Base-by-base conservation (phyloP, 768 basidiomycete genomes). In the Tephrocybe sp. region DNA sequence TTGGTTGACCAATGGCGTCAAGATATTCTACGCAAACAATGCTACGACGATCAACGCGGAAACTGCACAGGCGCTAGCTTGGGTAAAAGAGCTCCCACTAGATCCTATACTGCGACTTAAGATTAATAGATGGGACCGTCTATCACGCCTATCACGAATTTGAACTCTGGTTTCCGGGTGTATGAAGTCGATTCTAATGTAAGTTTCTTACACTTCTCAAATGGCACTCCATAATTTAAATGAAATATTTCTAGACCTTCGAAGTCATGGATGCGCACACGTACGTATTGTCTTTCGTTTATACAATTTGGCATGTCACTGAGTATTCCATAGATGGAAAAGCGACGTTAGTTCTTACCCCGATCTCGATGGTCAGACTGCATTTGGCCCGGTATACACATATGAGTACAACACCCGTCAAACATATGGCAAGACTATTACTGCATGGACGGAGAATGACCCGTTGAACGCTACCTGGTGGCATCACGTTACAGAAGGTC, bases 391-490 rank as follows among this genome's bases (percentile, higher is more conserved):
- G 6, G 76, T 78, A 3, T 91, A 74, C 52, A 54, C 60, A 15
- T 77, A 78, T 55, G 88, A 90, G 64, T 91, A 90, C 60, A 83
- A 70, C 58, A 83, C 87, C 21, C 82, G 88, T 36, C 72, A 79
- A 46, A 70, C 83, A 0, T 91, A 88, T 51, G 88, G 86, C 25
- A 60, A 58, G 30, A 78, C 66, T 45, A 75, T 84, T 43, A 64
- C 73, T 1, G 70, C 76, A 27, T 90, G 88, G 88, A 69, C 73
- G 22, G 61, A 68, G 2, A 70, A 73, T 46, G 86, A 86, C 60
- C 88, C 88, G 0, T 65, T 91, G 53, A 90, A 90, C 52, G 85
- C 85, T 6, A 89, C 88, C 9, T 90, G 84, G 83, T 90, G 88
- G 88, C 88, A 89, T 57, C 77, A 65, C 39, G 84, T 90, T 34